These are phyloP conservation scores for Aschersonia sp. DNA, from an alignment of 2,329 filamentous ascomycete genomes.

Conservation along the genomic window DNA sequence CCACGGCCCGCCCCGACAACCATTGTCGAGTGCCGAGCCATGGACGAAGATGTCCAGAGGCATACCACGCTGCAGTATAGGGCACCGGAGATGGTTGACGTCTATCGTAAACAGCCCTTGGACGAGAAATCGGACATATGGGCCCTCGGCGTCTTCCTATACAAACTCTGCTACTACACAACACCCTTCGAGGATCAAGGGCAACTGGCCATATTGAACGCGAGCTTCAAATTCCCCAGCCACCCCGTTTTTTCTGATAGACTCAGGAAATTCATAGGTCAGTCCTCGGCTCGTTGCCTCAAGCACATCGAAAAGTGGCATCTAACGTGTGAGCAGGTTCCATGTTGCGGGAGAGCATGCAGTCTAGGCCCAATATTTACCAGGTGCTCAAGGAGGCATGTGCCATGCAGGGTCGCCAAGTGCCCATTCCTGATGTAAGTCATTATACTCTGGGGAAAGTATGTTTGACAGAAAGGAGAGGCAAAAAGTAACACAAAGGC, in stretches of 20 bases:
- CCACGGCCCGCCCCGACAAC: slow-evolving; percentile 76
- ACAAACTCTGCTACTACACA: slow-evolving; percentile 98
- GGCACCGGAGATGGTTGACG: slow-evolving; percentile 97
- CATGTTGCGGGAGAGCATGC: slow-evolving; percentile 79
- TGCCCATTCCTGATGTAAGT: slow-evolving; percentile 79
- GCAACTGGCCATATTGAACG: slow-evolving; percentile 92
- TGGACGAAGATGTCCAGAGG: slow-evolving; percentile 94
- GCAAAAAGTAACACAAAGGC: not conserved
- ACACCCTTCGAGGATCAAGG: slow-evolving; percentile 97
- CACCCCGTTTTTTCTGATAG: slow-evolving; percentile 84
- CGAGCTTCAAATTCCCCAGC: slow-evolving; percentile 79
- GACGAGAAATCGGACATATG: slow-evolving; percentile 99
- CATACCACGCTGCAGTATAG: slow-evolving; percentile 96
- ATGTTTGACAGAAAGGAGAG: not conserved
- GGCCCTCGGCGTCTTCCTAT: slow-evolving; percentile 87
- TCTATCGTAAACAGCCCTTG: slow-evolving; percentile 90
- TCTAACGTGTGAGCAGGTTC: slow-evolving; percentile 38
- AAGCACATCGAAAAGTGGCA: not conserved
- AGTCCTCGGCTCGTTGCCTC: not conserved
- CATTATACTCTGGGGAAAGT: not conserved
- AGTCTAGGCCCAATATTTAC: slow-evolving; percentile 77
- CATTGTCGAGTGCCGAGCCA: slow-evolving; percentile 74
- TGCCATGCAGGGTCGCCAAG: slow-evolving; percentile 72
- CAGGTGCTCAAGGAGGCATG: slow-evolving; percentile 81
- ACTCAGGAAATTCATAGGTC: slow-evolving; percentile 81